These are phyloP conservation scores for Phlebopus sp. DNA, from an alignment of 1,284 basidiomycete species.

Conservation along the genomic window DNA sequence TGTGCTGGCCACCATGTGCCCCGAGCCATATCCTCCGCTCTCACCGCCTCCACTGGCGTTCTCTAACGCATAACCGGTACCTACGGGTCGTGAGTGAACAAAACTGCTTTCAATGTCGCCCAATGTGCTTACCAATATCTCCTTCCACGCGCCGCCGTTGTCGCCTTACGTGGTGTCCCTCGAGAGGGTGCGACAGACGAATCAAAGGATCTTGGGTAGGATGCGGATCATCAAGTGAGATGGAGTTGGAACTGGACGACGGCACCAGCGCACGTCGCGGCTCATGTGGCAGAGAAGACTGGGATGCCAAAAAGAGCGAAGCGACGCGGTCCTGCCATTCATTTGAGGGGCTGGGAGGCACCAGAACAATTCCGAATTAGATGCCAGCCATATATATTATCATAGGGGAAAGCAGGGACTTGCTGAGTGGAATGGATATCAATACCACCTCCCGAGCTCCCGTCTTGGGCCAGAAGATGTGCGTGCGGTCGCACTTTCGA, in stretches of 20 bases:
- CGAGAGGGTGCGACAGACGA: slow-evolving; percentile 12
- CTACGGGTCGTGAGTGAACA: slow-evolving; percentile 17
- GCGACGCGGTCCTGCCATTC: slow-evolving; percentile 76
- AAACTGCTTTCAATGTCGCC: slow-evolving; percentile 18
- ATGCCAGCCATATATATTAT: slow-evolving; percentile 1
- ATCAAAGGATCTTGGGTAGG: slow-evolving; percentile 11
- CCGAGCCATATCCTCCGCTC: slow-evolving; percentile 20
- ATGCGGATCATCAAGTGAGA: slow-evolving; percentile 18
- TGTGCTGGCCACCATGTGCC: slow-evolving; percentile 28
- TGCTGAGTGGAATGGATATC: slow-evolving; percentile 59
- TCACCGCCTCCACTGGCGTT: neutral
- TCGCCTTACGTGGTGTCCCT: slow-evolving; percentile 23
- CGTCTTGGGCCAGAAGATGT: slow-evolving; percentile 18
- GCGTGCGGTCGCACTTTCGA: slow-evolving; percentile 25
- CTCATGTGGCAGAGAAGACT: slow-evolving; percentile 1
- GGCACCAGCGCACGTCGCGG: slow-evolving; percentile 1
- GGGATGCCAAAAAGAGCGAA: slow-evolving; percentile 36
- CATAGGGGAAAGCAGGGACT: slow-evolving; percentile 21
- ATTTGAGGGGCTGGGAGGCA: slow-evolving; percentile 58
- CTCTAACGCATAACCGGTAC: slow-evolving; percentile 10
- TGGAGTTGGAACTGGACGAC: slow-evolving; percentile 6
- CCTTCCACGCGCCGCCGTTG: slow-evolving; percentile 31
- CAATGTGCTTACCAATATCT: slow-evolving; percentile 8
- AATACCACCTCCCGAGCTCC: slow-evolving; percentile 25
- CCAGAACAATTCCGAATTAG: slow-evolving; percentile 3